Base-by-base conservation (phyloP, 768 basidiomycete genomes). In the Lactarius quietus region DNA sequence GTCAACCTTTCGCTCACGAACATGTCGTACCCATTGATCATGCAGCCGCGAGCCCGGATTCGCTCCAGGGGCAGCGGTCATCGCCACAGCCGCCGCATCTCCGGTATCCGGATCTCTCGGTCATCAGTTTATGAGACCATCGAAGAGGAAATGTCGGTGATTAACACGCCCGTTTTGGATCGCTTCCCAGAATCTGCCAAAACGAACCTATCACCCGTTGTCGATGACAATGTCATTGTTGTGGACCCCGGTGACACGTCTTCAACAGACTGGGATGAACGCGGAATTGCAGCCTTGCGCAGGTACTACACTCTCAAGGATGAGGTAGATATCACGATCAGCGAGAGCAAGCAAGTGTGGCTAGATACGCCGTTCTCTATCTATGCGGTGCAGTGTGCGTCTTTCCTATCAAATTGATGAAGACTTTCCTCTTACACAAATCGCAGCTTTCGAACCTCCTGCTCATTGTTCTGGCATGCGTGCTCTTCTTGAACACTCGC, bases 81-180 rank as follows among this genome's bases (percentile, higher is more conserved):
- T 72, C 86, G 86, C 43, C 33, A 33, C 33, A 33, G 33, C 33
- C 86, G 89, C 39, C 83, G 89, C 2, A 82, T 85, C 57, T 90
- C 89, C 1, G 82, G 85, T 56, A 81, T 84, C 33, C 83, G 84
- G 23, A 80, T 82, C 10, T 87, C 87, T 15, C 81, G 87, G 5
- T 77, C 84, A 0, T 92, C 90, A 0, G 82, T 90, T 0, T 92
- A 91, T 68, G 90, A 92, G 72, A 92, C 88, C 0, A 92, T 93
- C 56, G 81, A 90, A 62, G 91, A 93, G 70, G 92, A 92, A 67
- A 72, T 78, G 15, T 77, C 79, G 5, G 79, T 76, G 15, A 58
- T 72, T 31, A 71, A 64, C 10, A 70, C 69, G 23, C 78, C 79
- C 0, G 43, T 56, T 4, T 45, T 45, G 26, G 54, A 57, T 33